phyloP scores from a whole-genome alignment of 768 basidiomycete species.

The Paxillus ammoniavirescens region DNA sequence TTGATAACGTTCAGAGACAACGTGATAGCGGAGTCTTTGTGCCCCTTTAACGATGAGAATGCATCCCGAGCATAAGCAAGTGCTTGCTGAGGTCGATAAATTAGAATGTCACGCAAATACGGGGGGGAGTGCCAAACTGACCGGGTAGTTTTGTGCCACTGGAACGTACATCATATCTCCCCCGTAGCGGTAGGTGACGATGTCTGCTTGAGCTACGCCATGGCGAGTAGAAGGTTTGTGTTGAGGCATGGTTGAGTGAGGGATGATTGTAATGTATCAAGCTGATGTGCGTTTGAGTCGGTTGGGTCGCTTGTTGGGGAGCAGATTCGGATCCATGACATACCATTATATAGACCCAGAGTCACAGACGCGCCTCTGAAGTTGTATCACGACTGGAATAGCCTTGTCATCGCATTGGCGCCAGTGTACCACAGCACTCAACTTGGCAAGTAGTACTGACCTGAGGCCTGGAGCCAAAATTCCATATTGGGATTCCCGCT shows the following conservation, averaged over 20 bases:
- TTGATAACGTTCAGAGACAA: constrained; percentile 40
- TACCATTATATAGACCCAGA: too few species aligned
- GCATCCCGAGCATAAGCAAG: constrained; percentile 49
- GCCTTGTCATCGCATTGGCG: too few species aligned
- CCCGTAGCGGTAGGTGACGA: constrained; percentile 49
- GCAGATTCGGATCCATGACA: too few species aligned
- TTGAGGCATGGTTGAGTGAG: neutral
- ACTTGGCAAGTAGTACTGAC: too few species aligned
- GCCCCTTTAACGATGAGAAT: constrained; percentile 39
- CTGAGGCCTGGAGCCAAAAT: too few species aligned
- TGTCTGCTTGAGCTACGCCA: constrained; percentile 23
- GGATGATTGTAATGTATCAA: too few species aligned
- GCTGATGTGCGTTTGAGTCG: too few species aligned
- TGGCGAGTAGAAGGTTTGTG: neutral
- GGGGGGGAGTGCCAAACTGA: constrained; percentile 21
- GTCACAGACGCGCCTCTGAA: too few species aligned
- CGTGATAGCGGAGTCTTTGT: constrained; percentile 41
- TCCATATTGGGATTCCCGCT: too few species aligned
- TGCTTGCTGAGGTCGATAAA: constrained; percentile 39
- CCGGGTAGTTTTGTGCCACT: constrained; percentile 42
- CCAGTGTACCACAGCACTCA: too few species aligned
- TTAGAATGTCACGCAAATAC: neutral
- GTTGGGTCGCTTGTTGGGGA: too few species aligned
- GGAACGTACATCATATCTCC: constrained; percentile 51
- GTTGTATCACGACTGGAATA: too few species aligned